These are phyloP conservation scores for Tolypocladium inflatum DNA, from an alignment of 2,329 filamentous ascomycete species.

Conservation along the genomic window DNA sequence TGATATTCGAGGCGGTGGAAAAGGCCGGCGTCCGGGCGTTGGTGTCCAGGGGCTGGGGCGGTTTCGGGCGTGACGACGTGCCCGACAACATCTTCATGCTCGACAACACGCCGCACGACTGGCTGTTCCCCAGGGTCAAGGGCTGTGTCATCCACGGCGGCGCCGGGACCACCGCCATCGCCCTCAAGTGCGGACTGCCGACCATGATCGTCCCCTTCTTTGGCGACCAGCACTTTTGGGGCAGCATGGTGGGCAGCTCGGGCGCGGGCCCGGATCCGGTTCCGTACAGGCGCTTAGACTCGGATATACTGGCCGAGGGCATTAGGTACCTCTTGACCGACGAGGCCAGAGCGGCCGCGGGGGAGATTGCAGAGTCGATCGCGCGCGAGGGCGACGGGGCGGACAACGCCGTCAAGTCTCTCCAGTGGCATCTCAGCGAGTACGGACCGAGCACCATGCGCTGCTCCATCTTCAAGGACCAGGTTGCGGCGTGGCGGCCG, in stretches of 20 bases:
- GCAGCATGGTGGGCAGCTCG: conserved; percentile 54
- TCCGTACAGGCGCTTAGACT: conserved; percentile 57
- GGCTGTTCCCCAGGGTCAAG: conserved; percentile 59
- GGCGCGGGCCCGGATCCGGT: conserved; percentile 57
- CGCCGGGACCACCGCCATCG: conserved; percentile 67
- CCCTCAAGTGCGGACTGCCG: conserved; percentile 60
- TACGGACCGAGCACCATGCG: conserved; percentile 45
- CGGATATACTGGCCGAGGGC: conserved; percentile 57
- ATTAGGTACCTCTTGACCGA: conserved; percentile 58
- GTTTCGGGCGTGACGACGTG: conserved; percentile 47
- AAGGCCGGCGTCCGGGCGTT: conserved; percentile 59
- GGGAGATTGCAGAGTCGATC: conserved; percentile 51
- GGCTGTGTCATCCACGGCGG: conserved; percentile 70
- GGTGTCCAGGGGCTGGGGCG: conserved; percentile 69
- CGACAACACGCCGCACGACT: conserved; percentile 67
- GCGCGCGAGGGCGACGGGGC: conserved; percentile 58
- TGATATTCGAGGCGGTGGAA: conserved; percentile 62
- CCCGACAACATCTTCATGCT: conserved; percentile 62
- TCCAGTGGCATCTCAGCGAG: conserved; percentile 51
- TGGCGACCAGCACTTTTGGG: conserved; percentile 74
- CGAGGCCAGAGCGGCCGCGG: conserved; percentile 47
- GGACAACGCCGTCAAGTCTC: conserved; percentile 56
- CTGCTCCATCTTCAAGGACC: conserved; percentile 55
- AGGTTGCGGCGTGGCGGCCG: conserved; percentile 56
- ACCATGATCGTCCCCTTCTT: conserved; percentile 75